Evolutionary conservation across 2,329 filamentous ascomycete species (phyloP).

Genomic region (Ramichloridium luteum): DNA sequence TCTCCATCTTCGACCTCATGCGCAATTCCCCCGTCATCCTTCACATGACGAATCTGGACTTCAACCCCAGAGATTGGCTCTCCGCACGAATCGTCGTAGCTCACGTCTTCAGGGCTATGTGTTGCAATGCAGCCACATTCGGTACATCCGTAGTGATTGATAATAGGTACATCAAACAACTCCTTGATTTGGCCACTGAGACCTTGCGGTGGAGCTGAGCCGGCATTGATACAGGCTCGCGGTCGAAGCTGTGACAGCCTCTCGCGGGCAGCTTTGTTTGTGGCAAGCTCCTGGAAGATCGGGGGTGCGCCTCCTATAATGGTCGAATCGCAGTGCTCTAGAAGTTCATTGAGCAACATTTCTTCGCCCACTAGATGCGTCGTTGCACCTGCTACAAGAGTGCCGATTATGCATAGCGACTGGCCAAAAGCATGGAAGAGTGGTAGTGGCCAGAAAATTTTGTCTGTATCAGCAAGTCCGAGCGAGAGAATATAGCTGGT

Average conservation of each 20-base stretch:
- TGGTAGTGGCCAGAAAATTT: conserved; percentile 1
- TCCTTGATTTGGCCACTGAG: conserved; percentile 1
- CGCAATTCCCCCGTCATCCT: not conserved
- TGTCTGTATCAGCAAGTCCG: not conserved
- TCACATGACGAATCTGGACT: conserved; percentile 1
- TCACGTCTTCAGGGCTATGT: not conserved
- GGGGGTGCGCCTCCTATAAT: conserved; percentile 1
- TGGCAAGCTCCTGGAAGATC: conserved; percentile 1
- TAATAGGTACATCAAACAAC: not conserved
- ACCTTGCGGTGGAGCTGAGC: not conserved
- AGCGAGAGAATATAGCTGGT: not conserved
- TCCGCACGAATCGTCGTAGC: conserved; percentile 1
- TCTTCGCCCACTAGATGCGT: not conserved
- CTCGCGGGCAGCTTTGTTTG: not conserved
- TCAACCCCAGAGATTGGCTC: not conserved
- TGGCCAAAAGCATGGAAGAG: conserved; percentile 1
- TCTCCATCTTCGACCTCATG: not conserved
- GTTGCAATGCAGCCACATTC: conserved; percentile 1
- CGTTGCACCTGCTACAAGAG: not conserved
- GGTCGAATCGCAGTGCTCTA: not conserved
- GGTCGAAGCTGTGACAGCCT: not conserved
- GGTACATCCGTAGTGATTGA: conserved; percentile 3
- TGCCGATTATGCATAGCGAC: conserved; percentile 1
- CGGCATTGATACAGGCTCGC: conserved; percentile 2
- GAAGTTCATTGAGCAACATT: not conserved